Conservation (phyloP, 1,284 basidiomycete species). For the Moniliella sp. region DNA sequence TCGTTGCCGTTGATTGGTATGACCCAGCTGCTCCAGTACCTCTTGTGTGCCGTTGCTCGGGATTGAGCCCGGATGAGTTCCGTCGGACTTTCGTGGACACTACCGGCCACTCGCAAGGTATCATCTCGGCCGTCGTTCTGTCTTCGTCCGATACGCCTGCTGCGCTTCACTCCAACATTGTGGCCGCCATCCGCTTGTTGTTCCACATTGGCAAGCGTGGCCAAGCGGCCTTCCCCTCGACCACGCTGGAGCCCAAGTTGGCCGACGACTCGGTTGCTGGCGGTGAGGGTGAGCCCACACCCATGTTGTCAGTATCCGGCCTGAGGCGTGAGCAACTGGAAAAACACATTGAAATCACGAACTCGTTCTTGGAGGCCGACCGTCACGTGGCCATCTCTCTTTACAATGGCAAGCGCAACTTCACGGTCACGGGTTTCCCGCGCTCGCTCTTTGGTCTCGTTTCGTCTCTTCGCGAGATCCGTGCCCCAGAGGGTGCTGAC, state of each 20-base stretch:
- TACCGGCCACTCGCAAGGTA: constrained; percentile 88
- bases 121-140: constrained; percentile 72
- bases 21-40: constrained; percentile 80
- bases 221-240: constrained; percentile 80
- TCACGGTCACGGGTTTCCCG: constrained; percentile 78
- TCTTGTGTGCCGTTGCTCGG: constrained; percentile 54
- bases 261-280: constrained; percentile 69
- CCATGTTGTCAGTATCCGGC: constrained; percentile 78
- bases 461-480: constrained; percentile 64
- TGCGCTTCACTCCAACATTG: constrained; percentile 51
- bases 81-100: constrained; percentile 56
- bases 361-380: constrained; percentile 51
- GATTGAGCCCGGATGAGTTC: constrained; percentile 58
- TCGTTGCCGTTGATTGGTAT: constrained; percentile 86
- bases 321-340: constrained; percentile 51
- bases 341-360: constrained; percentile 64
- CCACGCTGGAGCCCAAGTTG: constrained; percentile 68
- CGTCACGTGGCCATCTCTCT: constrained; percentile 66
- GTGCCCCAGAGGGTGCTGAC: constrained; percentile 64
- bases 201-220: constrained; percentile 87
- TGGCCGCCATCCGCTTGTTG: constrained; percentile 68
- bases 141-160: constrained; percentile 55
- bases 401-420: constrained; percentile 70
- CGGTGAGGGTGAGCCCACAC: constrained; percentile 73
- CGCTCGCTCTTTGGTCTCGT: constrained; percentile 83